Evolutionary conservation across 176 grass and related monocot species (phyloP), one percentile per base, ranked within the genome.

Genomic region (Carex scoparia): DNA sequence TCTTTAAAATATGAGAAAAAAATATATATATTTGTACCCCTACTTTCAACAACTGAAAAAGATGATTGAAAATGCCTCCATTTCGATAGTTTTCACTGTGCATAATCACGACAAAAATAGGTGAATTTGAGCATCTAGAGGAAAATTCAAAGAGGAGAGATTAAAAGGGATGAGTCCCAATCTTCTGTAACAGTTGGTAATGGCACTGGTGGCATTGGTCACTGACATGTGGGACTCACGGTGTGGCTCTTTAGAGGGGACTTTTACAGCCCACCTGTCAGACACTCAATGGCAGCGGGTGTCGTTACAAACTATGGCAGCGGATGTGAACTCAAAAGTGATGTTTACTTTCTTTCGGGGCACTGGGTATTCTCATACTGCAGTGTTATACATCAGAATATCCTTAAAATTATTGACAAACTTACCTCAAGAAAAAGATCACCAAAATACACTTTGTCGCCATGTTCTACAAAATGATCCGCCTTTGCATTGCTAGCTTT

Each of bases 361-460:
- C 2, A 65, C 32, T 3, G 13, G 19, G 28, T 32, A 48, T 12
- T 23, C 67, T 74, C 18, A 74, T 30, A 27, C 44, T 74, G 44
- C n/a, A 74, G 37, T 10, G 40, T 42, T 51, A 19, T 61, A 61
- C 7, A 16, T 18, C 15, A 59, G 15, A 59, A 18, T 61, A 61
- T 61, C 16, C 58, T 18, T 61, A 19, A 61, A 61, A 18, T 19
- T 61, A 61, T n/a, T 10, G 1, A 61, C 58, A 61, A 19, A n/a
- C 51, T 53, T 95, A 99, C 96, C 95, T 93, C 95, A 81, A 95
- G 88, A 60, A 90, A 95, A 85, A 98, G 89, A 46, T 92, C 85
- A 8, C 95, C 95, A 44, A 98, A 98, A 64, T 90, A 92, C 60
- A 95, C 33, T 85, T 95, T 98, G 49, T 95, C 91, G 16, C 89